phyloP scores from a whole-genome alignment of 2,329 filamentous ascomycete genomes.

The Fusarium devonianum region DNA sequence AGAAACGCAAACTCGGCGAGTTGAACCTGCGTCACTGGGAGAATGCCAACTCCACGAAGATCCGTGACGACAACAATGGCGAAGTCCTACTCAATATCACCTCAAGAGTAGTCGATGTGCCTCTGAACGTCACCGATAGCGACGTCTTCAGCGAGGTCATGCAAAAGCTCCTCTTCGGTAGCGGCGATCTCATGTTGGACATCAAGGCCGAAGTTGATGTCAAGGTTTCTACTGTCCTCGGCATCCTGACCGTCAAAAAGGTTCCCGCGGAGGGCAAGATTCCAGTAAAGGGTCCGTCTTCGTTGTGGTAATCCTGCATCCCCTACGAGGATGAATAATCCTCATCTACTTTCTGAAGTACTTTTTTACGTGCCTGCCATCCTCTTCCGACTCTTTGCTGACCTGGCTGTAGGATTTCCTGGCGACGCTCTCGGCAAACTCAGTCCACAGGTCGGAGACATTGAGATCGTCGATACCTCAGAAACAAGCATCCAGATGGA shows the following conservation, averaged over 20 bases:
- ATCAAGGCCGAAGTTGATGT: constrained; percentile 85
- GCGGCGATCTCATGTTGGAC: constrained; percentile 71
- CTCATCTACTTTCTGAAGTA: constrained; percentile 41
- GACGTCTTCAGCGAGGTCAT: constrained; percentile 82
- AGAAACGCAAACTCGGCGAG: constrained; percentile 78
- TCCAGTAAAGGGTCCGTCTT: constrained; percentile 90
- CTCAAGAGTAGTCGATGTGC: constrained; percentile 78
- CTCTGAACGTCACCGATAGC: constrained; percentile 81
- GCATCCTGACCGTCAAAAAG: constrained; percentile 79
- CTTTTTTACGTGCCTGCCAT: constrained; percentile 40
- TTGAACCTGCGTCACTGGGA: constrained; percentile 86
- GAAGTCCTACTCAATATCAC: constrained; percentile 74
- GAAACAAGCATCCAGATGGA: constrained; percentile 73
- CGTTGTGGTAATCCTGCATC: constrained; percentile 50
- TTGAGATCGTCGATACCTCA: constrained; percentile 77
- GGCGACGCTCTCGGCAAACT: constrained; percentile 57
- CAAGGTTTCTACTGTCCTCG: constrained; percentile 81
- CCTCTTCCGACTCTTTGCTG: constrained; percentile 41
- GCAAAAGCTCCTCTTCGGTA: constrained; percentile 80
- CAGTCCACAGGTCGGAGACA: constrained; percentile 71
- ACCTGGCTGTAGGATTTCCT: constrained; percentile 62
- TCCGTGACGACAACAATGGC: constrained; percentile 62
- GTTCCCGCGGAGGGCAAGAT: constrained; percentile 87
- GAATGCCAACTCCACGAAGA: constrained; percentile 77
- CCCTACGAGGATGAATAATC: constrained; percentile 40